Conservation (phyloP, 169 alveolate species). For the Plasmodium malariae region DNA sequence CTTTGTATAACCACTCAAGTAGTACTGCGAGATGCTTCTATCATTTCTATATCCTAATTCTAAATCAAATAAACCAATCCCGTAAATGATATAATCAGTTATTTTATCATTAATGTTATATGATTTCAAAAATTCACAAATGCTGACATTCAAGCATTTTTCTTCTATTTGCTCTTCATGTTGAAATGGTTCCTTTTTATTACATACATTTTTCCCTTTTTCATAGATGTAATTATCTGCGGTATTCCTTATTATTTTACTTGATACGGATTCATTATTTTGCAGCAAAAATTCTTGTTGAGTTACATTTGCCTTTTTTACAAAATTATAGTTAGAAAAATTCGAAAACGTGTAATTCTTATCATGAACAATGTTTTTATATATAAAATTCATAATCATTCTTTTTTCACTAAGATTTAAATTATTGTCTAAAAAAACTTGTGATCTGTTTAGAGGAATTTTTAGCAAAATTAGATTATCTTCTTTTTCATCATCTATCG, state of each 20-base stretch:
- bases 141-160: slow-evolving; percentile 4
- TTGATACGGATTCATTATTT: neutral
- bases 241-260: neutral
- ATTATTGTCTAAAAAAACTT: slow-evolving; percentile 51
- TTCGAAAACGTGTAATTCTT: slow-evolving; percentile 55
- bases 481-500: slow-evolving; percentile 6
- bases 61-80: slow-evolving; percentile 63
- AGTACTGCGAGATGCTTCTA: slow-evolving; percentile 26
- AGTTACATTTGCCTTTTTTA: slow-evolving; percentile 19
- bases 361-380: slow-evolving; percentile 57
- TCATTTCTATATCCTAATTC: slow-evolving; percentile 28
- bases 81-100: slow-evolving; percentile 47
- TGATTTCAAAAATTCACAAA: slow-evolving; percentile 22
- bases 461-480: slow-evolving; percentile 38
- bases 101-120: slow-evolving; percentile 38
- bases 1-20: slow-evolving; percentile 62
- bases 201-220: neutral
- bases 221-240: neutral
- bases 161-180: neutral
- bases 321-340: slow-evolving; percentile 44
- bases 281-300: neutral
- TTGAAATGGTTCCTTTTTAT: neutral
- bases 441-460: slow-evolving; percentile 67
- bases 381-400: slow-evolving; percentile 71
- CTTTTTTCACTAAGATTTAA: slow-evolving; percentile 58